phyloP scores from a whole-genome alignment of 495 filamentous ascomycete genomes.

The Aspergillus olivimuriae region DNA sequence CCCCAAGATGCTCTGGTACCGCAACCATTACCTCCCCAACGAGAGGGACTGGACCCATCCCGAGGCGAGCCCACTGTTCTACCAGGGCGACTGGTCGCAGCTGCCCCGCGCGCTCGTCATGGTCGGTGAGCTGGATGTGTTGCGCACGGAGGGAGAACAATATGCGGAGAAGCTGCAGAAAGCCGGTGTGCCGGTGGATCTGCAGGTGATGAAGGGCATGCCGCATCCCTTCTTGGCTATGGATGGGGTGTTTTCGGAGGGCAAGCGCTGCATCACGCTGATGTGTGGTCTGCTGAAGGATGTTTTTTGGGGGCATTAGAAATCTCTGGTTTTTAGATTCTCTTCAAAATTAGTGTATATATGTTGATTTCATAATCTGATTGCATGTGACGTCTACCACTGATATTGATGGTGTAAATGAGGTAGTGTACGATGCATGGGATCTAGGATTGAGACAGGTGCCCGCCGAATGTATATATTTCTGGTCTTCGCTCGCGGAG shows the following conservation, averaged over 20 bases:
- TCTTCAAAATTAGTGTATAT: too few species aligned
- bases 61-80: conserved; percentile 50
- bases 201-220: conserved; percentile 53
- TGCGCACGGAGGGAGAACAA: conserved; percentile 46
- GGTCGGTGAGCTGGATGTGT: conserved; percentile 51
- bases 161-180: conserved; percentile 41
- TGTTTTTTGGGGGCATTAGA: conserved; percentile 42
- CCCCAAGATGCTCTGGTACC: conserved; percentile 54
- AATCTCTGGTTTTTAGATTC: too few species aligned
- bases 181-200: conserved; percentile 48
- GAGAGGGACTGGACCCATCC: conserved; percentile 37
- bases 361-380: too few species aligned
- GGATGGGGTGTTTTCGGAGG: conserved; percentile 49
- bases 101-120: conserved; percentile 47
- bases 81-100: conserved; percentile 39
- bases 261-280: conserved; percentile 45
- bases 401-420: too few species aligned
- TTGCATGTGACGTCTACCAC: too few species aligned
- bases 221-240: conserved; percentile 58
- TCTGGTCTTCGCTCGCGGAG: too few species aligned
- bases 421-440: too few species aligned
- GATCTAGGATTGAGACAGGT: too few species aligned
- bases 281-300: conserved; percentile 47
- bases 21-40: conserved; percentile 49
- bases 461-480: too few species aligned